Conservation (phyloP, 106 monocot species). For the Allium cepa region DNA sequence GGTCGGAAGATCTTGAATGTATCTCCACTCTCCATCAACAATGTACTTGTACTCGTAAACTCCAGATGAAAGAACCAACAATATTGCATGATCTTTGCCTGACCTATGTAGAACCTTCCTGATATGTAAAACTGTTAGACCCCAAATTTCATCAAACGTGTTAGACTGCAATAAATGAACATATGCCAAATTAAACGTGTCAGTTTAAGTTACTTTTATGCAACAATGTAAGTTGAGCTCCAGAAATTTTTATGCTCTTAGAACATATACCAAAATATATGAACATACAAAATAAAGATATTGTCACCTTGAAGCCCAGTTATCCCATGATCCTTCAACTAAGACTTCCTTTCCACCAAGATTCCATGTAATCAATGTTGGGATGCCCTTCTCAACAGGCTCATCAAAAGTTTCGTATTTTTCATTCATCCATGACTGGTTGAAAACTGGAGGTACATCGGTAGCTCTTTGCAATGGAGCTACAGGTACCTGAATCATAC, state of each 20-base stretch:
- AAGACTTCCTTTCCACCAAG: slow-evolving; percentile 62
- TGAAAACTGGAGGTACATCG: slow-evolving; percentile 25
- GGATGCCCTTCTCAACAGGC: slow-evolving; percentile 65
- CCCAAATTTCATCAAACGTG: too few relatives aligned
- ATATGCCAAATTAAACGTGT: too few relatives aligned
- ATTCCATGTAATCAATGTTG: slow-evolving; percentile 75
- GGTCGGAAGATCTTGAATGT: slow-evolving; percentile 54
- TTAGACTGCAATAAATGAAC: too few relatives aligned
- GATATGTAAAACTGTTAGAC: neutral
- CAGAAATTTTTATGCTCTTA: too few relatives aligned
- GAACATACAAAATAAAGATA: too few relatives aligned
- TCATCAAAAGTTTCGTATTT: slow-evolving; percentile 9
- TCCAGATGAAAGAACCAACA: slow-evolving; percentile 76
- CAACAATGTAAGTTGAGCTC: too few relatives aligned
- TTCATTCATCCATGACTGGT: slow-evolving; percentile 29
- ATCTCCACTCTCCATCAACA: slow-evolving; percentile 75
- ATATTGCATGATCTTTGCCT: slow-evolving; percentile 75
- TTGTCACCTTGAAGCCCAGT: slow-evolving; percentile 73
- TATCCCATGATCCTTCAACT: slow-evolving; percentile 96
- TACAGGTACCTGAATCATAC: slow-evolving; percentile 47
- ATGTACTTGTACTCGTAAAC: slow-evolving; percentile 71
- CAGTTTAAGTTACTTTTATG: too few relatives aligned
- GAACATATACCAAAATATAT: too few relatives aligned
- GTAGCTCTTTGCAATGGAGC: slow-evolving; percentile 54
- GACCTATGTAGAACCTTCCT: slow-evolving; percentile 69